Conservation (phyloP, 1,139 yeast species). For the Candida labiduridarum region DNA sequence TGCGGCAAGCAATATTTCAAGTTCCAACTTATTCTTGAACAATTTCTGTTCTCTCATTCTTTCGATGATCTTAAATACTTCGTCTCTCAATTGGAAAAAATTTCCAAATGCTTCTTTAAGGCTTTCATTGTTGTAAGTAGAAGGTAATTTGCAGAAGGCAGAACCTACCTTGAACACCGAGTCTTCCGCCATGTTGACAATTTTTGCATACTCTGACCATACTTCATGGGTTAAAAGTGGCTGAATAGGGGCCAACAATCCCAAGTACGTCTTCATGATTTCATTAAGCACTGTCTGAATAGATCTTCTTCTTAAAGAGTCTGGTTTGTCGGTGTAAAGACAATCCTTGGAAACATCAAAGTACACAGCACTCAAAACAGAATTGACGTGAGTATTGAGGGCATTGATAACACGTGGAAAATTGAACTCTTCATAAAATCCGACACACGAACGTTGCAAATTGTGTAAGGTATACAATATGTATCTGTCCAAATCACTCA, state of each 20-base stretch:
- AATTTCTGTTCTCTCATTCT: conserved; percentile 29
- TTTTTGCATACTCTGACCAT: conserved; percentile 60
- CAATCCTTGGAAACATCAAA: conserved; percentile 87
- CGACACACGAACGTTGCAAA: conserved; percentile 46
- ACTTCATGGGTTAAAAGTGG: conserved; percentile 88
- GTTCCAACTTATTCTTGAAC: conserved; percentile 68
- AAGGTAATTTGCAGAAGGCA: conserved; percentile 33
- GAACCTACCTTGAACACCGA: conserved; percentile 59
- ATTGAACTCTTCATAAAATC: conserved; percentile 57
- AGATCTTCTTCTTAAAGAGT: conserved; percentile 57
- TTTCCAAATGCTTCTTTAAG: conserved; percentile 43
- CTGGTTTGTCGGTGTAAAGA: conserved; percentile 66
- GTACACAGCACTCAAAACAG: conserved; percentile 77
- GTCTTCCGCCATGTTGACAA: conserved; percentile 28
- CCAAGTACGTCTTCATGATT: conserved; percentile 61
- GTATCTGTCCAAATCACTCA: conserved; percentile 65
- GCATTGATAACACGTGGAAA: conserved; percentile 69
- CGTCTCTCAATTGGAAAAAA: conserved; percentile 51
- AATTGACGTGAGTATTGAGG: conserved; percentile 72
- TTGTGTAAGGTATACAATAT: conserved; percentile 56
- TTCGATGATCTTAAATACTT: conserved; percentile 47
- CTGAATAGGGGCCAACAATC: conserved; percentile 74
- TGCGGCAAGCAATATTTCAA: conserved; percentile 45
- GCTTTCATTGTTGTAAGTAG: conserved; percentile 21
- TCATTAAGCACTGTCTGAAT: conserved; percentile 73